A percentile compares a stretch with the other conserved stretches of the same genome.
Conservation (phyloP, 495 filamentous ascomycete species). For the Xanthoparmelia taractica region DNA sequence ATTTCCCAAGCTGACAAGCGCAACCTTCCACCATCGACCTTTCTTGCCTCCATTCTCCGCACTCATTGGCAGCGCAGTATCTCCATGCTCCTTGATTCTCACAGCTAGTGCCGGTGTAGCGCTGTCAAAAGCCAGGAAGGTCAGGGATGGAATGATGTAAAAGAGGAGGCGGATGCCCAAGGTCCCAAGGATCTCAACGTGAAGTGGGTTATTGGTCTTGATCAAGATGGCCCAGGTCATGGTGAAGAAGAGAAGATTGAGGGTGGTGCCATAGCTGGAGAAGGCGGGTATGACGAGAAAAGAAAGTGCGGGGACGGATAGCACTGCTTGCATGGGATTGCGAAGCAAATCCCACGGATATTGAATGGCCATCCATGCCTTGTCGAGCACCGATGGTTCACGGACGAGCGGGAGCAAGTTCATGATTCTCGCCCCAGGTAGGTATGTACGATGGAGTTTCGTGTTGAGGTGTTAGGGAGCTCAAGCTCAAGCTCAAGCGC, state of each 20-base stretch:
- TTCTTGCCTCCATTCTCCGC: constrained; percentile 39
- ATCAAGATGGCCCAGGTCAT: constrained; percentile 82
- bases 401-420: constrained; percentile 11
- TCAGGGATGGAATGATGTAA: constrained; percentile 62
- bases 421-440: not conserved
- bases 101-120: constrained; percentile 57
- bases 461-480: too few relatives aligned
- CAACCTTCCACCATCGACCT: constrained; percentile 44
- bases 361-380: constrained; percentile 19
- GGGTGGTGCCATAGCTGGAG: constrained; percentile 58
- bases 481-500: too few relatives aligned
- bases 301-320: constrained; percentile 65
- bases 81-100: constrained; percentile 61
- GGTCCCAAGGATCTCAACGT: constrained; percentile 67
- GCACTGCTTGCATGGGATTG: constrained; percentile 49
- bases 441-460: not conserved
- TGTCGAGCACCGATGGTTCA: constrained; percentile 25
- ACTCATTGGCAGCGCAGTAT: constrained; percentile 53
- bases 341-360: constrained; percentile 24
- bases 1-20: constrained; percentile 50
- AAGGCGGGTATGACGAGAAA: constrained; percentile 51
- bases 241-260: constrained; percentile 87
- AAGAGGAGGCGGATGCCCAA: constrained; percentile 60
- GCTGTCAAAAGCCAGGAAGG: constrained; percentile 69
- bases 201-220: constrained; percentile 63